Conservation (phyloP, 257 asterid genomes). For the Gentiana macrophylla region DNA sequence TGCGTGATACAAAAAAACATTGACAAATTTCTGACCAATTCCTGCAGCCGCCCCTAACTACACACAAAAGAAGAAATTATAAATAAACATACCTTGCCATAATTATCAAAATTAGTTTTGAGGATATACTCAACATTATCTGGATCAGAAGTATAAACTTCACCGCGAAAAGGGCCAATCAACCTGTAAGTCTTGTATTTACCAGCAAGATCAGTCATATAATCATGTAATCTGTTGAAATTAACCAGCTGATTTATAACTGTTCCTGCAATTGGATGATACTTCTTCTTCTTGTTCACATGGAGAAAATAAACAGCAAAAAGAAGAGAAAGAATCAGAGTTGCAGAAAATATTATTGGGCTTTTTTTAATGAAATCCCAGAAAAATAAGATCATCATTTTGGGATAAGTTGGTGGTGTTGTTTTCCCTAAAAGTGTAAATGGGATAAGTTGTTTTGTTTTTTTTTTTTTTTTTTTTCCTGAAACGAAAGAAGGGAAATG, state of each 20-base stretch:
- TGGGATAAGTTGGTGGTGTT: background rate
- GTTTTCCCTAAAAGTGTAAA: too few relatives aligned
- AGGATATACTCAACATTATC: constrained; percentile 57
- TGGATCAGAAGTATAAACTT: constrained; percentile 57
- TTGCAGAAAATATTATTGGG: constrained; percentile 15
- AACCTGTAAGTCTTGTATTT: constrained; percentile 49
- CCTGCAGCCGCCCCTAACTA: too few relatives aligned
- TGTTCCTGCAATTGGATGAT: constrained; percentile 65
- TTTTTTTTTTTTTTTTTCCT: too few relatives aligned
- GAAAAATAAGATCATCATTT: background rate
- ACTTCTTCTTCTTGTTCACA: constrained; percentile 23
- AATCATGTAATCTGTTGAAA: constrained; percentile 49
- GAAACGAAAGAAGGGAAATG: too few relatives aligned
- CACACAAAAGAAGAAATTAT: too few relatives aligned
- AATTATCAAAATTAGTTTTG: constrained; percentile 50
- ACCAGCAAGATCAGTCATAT: constrained; percentile 53
- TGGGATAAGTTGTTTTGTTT: too few relatives aligned
- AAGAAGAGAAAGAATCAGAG: constrained; percentile 10
- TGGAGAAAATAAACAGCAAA: constrained; percentile 11
- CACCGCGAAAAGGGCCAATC: constrained; percentile 36
- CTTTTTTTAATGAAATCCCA: constrained; percentile 13
- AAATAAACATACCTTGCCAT: constrained; percentile 39
- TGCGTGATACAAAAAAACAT: too few relatives aligned
- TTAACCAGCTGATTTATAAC: constrained; percentile 39
- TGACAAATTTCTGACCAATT: too few relatives aligned